A percentile compares a stretch with the other conserved stretches of the same genome.
These are phyloP conservation scores for Citrullus mucosospermus DNA, from an alignment of 306 rosid genomes.

Conservation along the genomic window DNA sequence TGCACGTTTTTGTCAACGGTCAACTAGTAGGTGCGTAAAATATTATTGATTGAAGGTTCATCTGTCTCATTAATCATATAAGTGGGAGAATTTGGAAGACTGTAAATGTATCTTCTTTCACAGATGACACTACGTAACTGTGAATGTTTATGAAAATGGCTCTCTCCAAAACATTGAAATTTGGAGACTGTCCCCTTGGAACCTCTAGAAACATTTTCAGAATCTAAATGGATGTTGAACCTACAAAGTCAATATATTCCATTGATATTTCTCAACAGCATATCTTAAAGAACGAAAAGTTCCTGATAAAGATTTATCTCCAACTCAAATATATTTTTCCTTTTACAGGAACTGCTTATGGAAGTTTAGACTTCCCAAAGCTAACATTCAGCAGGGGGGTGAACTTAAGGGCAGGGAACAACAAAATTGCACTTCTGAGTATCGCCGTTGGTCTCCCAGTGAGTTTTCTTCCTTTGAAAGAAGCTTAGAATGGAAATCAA, in stretches of 20 bases:
- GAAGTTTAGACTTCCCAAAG: slow-evolving; percentile 80
- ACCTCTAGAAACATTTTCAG: not conserved
- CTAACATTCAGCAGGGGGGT: slow-evolving; percentile 59
- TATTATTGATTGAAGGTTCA: not conserved
- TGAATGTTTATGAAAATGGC: not conserved
- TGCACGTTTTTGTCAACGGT: slow-evolving; percentile 80
- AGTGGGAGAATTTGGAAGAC: not conserved
- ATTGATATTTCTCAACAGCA: not conserved
- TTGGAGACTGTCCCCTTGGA: not conserved
- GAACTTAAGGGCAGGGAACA: slow-evolving; percentile 69
- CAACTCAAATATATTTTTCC: not conserved
- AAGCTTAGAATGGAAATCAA: not conserved
- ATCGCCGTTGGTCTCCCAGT: slow-evolving; percentile 98
- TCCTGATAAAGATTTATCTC: not conserved
- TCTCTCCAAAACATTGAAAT: not conserved
- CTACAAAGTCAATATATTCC: not conserved
- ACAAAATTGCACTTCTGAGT: slow-evolving; percentile 78
- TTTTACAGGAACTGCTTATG: slow-evolving; percentile 39
- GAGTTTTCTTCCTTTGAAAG: slow-evolving; percentile 20
- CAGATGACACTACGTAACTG: not conserved
- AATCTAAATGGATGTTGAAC: not conserved
- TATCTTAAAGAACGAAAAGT: not conserved
- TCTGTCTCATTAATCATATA: not conserved
- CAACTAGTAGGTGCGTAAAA: slow-evolving; percentile 55
- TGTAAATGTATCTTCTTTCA: not conserved